Evolutionary conservation across 129 eudicot genomes (phyloP).

Genomic region (Centrapalus pauciflorus): DNA sequence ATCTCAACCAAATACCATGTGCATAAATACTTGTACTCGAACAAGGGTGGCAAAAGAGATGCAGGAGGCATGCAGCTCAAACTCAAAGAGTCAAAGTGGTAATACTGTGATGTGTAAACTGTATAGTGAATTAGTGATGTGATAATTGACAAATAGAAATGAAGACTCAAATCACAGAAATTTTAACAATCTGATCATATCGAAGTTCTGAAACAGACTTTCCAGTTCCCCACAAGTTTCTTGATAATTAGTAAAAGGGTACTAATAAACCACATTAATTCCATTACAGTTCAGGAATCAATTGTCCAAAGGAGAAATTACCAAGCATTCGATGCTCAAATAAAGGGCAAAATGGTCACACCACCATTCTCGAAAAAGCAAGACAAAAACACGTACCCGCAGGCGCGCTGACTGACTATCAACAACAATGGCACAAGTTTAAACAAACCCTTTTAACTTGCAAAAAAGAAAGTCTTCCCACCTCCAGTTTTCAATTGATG

Average conservation of each 20-base stretch:
- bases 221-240: conserved; percentile 13
- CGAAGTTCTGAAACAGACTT: conserved; percentile 25
- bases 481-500: conserved; percentile 20
- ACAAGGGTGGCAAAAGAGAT: too few species aligned
- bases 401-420: conserved; percentile 38
- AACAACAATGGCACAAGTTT: conserved; percentile 23
- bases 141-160: too few species aligned
- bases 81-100: too few species aligned
- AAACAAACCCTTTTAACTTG: conserved; percentile 18
- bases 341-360: conserved; percentile 35
- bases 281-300: conserved; percentile 30
- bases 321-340: conserved; percentile 21
- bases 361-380: conserved; percentile 23
- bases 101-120: too few species aligned
- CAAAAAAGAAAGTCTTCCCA: conserved; percentile 22
- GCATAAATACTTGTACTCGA: too few species aligned
- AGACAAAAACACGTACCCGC: conserved; percentile 33
- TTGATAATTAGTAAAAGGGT: conserved; percentile 30
- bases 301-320: conserved; percentile 19
- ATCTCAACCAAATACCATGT: too few species aligned
- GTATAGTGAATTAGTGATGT: too few species aligned
- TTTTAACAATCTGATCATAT: conserved; percentile 24
- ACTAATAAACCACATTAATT: conserved; percentile 33
- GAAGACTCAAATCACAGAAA: conserved; percentile 9
- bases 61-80: too few species aligned